phyloP scores from a whole-genome alignment of 257 asterid genomes.

The Scutellaria baicalensis region DNA sequence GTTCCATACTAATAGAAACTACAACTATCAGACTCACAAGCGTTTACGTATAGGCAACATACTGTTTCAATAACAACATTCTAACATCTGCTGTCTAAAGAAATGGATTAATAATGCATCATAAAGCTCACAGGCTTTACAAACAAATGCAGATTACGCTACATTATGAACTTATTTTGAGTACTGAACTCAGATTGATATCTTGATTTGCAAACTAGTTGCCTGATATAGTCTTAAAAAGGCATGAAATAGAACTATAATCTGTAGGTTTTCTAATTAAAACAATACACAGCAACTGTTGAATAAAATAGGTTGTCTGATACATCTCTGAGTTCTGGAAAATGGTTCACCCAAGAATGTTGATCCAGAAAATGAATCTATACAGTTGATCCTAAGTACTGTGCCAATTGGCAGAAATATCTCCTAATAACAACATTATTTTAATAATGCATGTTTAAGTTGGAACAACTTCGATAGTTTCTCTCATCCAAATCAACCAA shows the following conservation, averaged over 20 bases:
- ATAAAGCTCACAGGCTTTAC: not conserved
- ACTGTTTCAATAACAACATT: not conserved
- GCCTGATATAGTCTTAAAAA: not conserved
- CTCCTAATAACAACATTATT: not conserved
- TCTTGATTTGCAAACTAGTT: not conserved
- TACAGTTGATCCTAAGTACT: not conserved
- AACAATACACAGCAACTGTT: not conserved
- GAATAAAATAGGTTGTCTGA: not conserved
- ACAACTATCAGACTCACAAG: not conserved
- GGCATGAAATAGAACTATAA: not conserved
- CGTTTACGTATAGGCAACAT: not conserved
- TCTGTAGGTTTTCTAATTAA: not conserved
- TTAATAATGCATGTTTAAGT: not conserved
- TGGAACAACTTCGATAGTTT: not conserved
- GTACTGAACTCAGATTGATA: not conserved
- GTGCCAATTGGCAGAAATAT: slow-evolving; percentile 1
- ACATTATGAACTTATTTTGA: not conserved
- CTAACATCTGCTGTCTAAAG: not conserved
- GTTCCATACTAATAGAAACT: not conserved
- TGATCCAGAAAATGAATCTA: not conserved
- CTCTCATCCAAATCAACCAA: not conserved
- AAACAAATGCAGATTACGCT: not conserved
- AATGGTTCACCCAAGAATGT: slow-evolving; percentile 1
- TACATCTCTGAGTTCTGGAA: not conserved
- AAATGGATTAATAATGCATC: not conserved